phyloP scores from a whole-genome alignment of 306 rosid genomes.

The Cucumis cinereus region DNA sequence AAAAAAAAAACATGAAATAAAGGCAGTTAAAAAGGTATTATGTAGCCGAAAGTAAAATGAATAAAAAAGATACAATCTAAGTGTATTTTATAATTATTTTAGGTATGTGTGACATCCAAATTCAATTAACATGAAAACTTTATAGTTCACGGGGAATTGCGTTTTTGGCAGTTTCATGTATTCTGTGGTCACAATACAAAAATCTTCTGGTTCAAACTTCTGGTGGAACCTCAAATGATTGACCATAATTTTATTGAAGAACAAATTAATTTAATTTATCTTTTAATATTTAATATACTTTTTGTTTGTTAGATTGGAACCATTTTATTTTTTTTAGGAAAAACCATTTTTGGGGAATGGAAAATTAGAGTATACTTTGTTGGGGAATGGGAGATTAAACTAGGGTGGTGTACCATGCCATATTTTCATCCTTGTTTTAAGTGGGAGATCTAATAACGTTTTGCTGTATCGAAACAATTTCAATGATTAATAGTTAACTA shows the following conservation, averaged over 20 bases:
- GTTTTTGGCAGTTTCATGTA: not conserved
- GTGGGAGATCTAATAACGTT: too few species aligned
- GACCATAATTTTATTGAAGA: not conserved
- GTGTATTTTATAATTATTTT: not conserved
- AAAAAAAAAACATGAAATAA: not conserved
- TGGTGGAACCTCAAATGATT: not conserved
- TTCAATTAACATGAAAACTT: not conserved
- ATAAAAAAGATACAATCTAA: not conserved
- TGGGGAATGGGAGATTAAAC: too few species aligned
- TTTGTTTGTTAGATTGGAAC: too few species aligned
- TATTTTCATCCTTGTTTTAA: not conserved
- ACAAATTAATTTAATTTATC: too few species aligned
- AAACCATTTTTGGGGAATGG: too few species aligned
- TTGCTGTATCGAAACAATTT: too few species aligned
- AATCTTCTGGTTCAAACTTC: not conserved
- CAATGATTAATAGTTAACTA: too few species aligned
- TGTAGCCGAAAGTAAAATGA: not conserved
- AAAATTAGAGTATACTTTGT: too few species aligned
- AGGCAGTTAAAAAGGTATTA: not conserved
- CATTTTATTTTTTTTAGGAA: too few species aligned
- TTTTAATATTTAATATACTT: too few species aligned
- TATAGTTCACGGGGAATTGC: not conserved
- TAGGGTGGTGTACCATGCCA: too few species aligned
- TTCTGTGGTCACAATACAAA: not conserved
- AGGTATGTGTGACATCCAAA: not conserved